A percentile compares a stretch with the other conserved stretches of the same genome.
These are phyloP conservation scores for Brettanomyces anomalus DNA, from an alignment of 805 yeast genomes.

Conservation along the genomic window DNA sequence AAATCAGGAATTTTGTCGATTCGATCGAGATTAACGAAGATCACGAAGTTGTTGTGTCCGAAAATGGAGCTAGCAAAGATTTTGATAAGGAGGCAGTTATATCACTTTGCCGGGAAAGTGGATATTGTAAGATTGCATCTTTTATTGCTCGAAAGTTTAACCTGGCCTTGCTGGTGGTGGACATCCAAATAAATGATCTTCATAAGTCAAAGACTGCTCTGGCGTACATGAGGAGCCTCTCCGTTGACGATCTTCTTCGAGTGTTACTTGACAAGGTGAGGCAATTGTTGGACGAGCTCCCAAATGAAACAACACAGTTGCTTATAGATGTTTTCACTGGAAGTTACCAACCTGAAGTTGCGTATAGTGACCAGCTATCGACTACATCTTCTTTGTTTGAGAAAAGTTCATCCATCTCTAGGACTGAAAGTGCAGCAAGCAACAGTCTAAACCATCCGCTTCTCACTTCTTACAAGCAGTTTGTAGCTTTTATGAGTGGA, in stretches of 20 bases:
- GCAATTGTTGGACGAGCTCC: conserved; percentile 52
- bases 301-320: conserved; percentile 74
- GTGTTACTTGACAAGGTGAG: conserved; percentile 50
- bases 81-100: conserved; percentile 66
- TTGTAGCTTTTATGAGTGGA: conserved; percentile 22
- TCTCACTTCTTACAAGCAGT: conserved; percentile 44
- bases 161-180: conserved; percentile 68
- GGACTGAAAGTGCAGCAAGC: conserved; percentile 32
- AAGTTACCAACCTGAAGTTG: conserved; percentile 43
- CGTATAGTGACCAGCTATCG: conserved; percentile 9
- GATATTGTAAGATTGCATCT: conserved; percentile 58
- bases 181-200: conserved; percentile 60
- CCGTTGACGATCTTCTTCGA: conserved; percentile 69
- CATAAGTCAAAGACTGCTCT: conserved; percentile 52
- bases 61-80: conserved; percentile 25
- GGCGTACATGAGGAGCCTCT: conserved; percentile 54
- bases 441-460: conserved; percentile 32
- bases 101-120: conserved; percentile 63
- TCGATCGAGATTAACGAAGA: conserved; percentile 24
- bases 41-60: conserved; percentile 26
- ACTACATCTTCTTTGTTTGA: neutral
- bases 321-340: conserved; percentile 88
- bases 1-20: conserved; percentile 48
- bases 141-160: conserved; percentile 60
- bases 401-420: neutral